Evolutionary conservation across 176 grass and related monocot genomes (phyloP), one percentile per base, ranked within the genome.

Genomic region (Pontederia crassipes): DNA sequence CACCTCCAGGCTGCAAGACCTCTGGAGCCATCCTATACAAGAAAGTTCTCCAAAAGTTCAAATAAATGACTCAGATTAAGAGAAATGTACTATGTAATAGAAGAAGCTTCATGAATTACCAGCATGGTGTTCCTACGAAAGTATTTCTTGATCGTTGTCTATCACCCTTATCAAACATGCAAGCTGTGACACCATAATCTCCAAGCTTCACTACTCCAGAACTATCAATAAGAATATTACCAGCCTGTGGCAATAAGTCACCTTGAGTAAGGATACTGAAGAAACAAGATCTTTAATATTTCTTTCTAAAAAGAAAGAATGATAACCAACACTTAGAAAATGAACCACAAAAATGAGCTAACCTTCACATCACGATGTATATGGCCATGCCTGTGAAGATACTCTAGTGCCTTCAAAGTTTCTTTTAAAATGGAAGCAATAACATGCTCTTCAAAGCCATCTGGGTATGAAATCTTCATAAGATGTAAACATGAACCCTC

Each of bases 291-390:
- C 4, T 35, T 35, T 35, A 35, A 35, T 35, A 65, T n/a, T 51
- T 54, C 69, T 46, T 11, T 66, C 54, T 7, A 76, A 77, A 71
- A 72, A 61, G 28, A 61, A 58, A 54, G 11, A 66, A 17, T 10
- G 8, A 3, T 50, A 15, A 46, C 15, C 8, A 46, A 63, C 58
- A 59, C 45, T 20, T 10, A 81, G 46, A 13, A 45, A 57, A 57
- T 9, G 18, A 55, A 67, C 7, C 15, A 40, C 70, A 56, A 61
- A 63, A 32, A 63, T 12, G 48, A 71, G 12, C 70, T 64, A 78
- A 97, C 93, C 93, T 97, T 97, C 59, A 97, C 61, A 12, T 97
- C 93, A 40, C 93, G 93, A 80, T 97, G 93, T 50, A 97, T 97
- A 79, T 97, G 93, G 11, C 93, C 93, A 75, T 97, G 87, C 60